Evolutionary conservation across 495 filamentous ascomycete genomes (phyloP).

Genomic region (Penicillium silybi): DNA sequence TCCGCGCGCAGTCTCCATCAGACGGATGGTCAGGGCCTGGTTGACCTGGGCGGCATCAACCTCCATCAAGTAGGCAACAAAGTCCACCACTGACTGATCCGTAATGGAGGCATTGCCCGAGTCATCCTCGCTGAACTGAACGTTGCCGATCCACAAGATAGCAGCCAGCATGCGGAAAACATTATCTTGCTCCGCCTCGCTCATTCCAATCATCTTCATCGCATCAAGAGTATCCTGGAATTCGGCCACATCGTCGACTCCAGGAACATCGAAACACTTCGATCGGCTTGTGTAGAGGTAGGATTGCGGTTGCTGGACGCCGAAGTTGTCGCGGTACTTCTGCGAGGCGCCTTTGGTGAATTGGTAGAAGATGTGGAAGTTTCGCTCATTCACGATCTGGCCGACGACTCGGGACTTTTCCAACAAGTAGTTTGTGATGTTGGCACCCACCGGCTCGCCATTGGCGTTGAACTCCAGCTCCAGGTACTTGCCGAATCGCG

Average conservation of each 20-base stretch:
- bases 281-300: slow-evolving; percentile 95
- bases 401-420: slow-evolving; percentile 96
- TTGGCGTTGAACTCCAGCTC: slow-evolving; percentile 94
- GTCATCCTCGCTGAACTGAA: slow-evolving; percentile 84
- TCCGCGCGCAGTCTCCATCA: slow-evolving; percentile 86
- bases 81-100: slow-evolving; percentile 88
- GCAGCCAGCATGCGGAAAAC: slow-evolving; percentile 96
- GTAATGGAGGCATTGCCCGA: slow-evolving; percentile 78
- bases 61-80: slow-evolving; percentile 89
- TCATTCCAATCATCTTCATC: slow-evolving; percentile 90
- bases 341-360: slow-evolving; percentile 91
- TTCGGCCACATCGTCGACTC: slow-evolving; percentile 89
- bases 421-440: slow-evolving; percentile 96
- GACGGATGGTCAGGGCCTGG: slow-evolving; percentile 82
- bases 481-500: slow-evolving; percentile 95
- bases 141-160: slow-evolving; percentile 92
- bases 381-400: slow-evolving; percentile 92
- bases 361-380: slow-evolving; percentile 99
- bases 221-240: slow-evolving; percentile 87
- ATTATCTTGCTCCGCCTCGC: slow-evolving; percentile 85
- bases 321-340: slow-evolving; percentile 79
- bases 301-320: slow-evolving; percentile 84
- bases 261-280: slow-evolving; percentile 89
- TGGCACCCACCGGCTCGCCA: slow-evolving; percentile 91
- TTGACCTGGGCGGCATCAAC: slow-evolving; percentile 76